Evolutionary conservation across 495 filamentous ascomycete species (phyloP).

Genomic region (Thermochaetoides thermophila): DNA sequence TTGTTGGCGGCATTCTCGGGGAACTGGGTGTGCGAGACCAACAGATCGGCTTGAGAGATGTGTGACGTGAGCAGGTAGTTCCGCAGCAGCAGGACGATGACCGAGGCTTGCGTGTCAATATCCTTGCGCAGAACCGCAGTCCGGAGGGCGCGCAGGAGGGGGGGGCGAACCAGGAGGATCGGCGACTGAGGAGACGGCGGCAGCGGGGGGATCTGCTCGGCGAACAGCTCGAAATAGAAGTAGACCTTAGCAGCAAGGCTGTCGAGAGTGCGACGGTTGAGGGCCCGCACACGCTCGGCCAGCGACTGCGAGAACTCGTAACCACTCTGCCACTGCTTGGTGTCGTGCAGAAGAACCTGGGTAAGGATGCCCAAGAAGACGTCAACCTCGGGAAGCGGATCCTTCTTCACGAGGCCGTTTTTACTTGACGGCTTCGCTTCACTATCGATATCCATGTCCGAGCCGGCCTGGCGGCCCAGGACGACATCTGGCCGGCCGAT

Average conservation of each 20-base stretch:
- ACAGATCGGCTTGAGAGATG: conserved; percentile 88
- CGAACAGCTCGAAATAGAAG: conserved; percentile 93
- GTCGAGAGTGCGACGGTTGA: conserved; percentile 90
- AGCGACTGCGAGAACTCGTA: conserved; percentile 69
- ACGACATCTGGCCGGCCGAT: conserved; percentile 48
- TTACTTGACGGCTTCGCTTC: conserved; percentile 34
- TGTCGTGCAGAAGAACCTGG: conserved; percentile 81
- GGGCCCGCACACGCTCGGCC: conserved; percentile 66
- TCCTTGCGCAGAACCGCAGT: conserved; percentile 93
- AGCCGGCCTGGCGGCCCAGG: conserved; percentile 36
- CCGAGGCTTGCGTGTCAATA: conserved; percentile 85
- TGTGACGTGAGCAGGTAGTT: conserved; percentile 95
- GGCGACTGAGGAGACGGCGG: conserved; percentile 77
- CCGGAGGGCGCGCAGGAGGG: conserved; percentile 73
- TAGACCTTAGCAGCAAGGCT: conserved; percentile 89
- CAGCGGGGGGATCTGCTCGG: conserved; percentile 71
- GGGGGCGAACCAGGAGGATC: conserved; percentile 71
- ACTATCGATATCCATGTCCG: conserved; percentile 68
- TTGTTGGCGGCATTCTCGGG: conserved; percentile 89
- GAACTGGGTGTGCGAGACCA: conserved; percentile 90
- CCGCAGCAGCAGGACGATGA: conserved; percentile 85
- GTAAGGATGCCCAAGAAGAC: conserved; percentile 79
- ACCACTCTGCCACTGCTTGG: conserved; percentile 60
- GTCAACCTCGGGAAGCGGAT: conserved; percentile 78
- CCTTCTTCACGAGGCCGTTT: conserved; percentile 48